Conservation (phyloP, 140 eudicot species). For the Ambrosia hybrid region DNA sequence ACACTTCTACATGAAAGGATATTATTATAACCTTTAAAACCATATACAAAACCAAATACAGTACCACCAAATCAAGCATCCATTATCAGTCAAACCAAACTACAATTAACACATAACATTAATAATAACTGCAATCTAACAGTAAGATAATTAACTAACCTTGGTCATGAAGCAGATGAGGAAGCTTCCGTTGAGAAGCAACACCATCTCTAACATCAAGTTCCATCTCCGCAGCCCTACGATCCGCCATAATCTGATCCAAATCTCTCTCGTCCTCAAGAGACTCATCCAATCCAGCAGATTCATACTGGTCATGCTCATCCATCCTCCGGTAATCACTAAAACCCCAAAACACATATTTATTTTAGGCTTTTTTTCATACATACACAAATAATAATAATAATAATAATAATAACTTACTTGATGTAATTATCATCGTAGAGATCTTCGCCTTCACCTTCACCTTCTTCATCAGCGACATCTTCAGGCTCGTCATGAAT, state of each 20-base stretch:
- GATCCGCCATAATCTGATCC: slow-evolving; percentile 90
- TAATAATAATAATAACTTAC: slow-evolving; percentile 38
- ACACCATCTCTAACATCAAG: slow-evolving; percentile 70
- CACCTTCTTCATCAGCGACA: slow-evolving; percentile 52
- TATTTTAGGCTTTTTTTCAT: too few species aligned
- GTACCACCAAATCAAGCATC: background rate
- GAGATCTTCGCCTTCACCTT: slow-evolving; percentile 91
- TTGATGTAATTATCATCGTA: slow-evolving; percentile 71
- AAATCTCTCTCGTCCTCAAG: slow-evolving; percentile 81
- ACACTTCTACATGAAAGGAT: background rate
- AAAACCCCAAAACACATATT: background rate
- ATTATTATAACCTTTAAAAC: background rate
- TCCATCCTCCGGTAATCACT: slow-evolving; percentile 88
- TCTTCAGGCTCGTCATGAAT: slow-evolving; percentile 68
- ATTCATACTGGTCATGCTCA: slow-evolving; percentile 80
- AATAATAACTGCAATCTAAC: background rate
- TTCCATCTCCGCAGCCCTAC: slow-evolving; percentile 83
- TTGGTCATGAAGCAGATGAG: slow-evolving; percentile 89
- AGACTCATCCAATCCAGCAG: slow-evolving; percentile 72
- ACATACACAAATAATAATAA: too few species aligned
- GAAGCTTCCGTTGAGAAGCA: slow-evolving; percentile 67
- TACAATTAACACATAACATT: background rate
- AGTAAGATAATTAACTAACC: slow-evolving; percentile 36
- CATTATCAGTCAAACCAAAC: background rate
- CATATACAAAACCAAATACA: background rate